Evolutionary conservation across 164 flowering plant species (phyloP).

Genomic region (Kingdonia uniflora): DNA sequence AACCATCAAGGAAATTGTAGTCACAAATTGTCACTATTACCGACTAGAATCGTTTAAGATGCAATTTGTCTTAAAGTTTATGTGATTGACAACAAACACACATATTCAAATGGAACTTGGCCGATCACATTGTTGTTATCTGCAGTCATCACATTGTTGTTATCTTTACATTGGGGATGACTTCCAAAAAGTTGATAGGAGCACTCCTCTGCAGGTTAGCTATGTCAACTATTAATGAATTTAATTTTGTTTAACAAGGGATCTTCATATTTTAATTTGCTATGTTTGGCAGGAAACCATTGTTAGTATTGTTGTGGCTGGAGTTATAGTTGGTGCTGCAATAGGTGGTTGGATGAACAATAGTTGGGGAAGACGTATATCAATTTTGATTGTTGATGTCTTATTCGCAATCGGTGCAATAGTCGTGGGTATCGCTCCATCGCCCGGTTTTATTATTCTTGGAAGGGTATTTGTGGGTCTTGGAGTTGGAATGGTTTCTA

Average conservation of each 20-base stretch:
- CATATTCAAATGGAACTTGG: too few species aligned
- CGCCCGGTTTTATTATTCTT: slow-evolving; percentile 33
- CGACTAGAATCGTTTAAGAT: too few species aligned
- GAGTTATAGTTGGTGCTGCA: slow-evolving; percentile 64
- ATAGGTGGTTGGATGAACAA: slow-evolving; percentile 58
- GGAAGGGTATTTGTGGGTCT: slow-evolving; percentile 53
- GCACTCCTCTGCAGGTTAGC: slow-evolving; percentile 46
- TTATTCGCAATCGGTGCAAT: slow-evolving; percentile 55
- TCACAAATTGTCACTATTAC: too few species aligned
- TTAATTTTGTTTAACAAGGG: neutral
- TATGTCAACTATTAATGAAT: neutral
- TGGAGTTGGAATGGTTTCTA: slow-evolving; percentile 67
- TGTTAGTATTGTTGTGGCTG: slow-evolving; percentile 62
- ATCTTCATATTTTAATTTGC: neutral
- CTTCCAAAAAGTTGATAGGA: slow-evolving; percentile 42
- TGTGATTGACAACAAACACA: too few species aligned
- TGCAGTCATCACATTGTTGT: slow-evolving; percentile 61
- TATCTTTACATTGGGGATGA: slow-evolving; percentile 66
- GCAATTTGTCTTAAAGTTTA: too few species aligned
- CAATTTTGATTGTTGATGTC: slow-evolving; percentile 41
- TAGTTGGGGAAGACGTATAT: slow-evolving; percentile 28
- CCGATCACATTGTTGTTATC: neutral
- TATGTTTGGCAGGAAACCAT: slow-evolving; percentile 34
- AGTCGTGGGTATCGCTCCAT: slow-evolving; percentile 47
- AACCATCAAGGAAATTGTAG: too few species aligned